Evolutionary conservation across 2,329 filamentous ascomycete species (phyloP).

Genomic region (Stagonosporopsis vannaccii): DNA sequence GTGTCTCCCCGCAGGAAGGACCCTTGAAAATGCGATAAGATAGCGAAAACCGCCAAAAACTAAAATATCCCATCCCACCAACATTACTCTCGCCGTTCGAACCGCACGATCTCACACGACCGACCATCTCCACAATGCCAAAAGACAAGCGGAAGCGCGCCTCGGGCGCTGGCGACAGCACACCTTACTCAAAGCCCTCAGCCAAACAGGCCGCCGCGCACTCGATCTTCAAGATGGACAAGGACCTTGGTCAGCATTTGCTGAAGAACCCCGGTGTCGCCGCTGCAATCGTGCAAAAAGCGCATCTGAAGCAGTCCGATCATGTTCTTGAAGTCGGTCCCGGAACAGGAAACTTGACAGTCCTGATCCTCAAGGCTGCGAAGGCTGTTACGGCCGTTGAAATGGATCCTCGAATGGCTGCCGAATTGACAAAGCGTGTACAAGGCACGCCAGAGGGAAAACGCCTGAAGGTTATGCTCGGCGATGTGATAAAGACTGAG

Average conservation of each 20-base stretch:
- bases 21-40: slow-evolving; percentile 30
- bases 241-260: slow-evolving; percentile 87
- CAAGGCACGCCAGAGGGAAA: slow-evolving; percentile 82
- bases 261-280: slow-evolving; percentile 90
- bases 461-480: slow-evolving; percentile 84
- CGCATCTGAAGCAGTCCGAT: slow-evolving; percentile 86
- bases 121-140: slow-evolving; percentile 51
- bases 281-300: slow-evolving; percentile 83
- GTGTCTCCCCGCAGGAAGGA: slow-evolving; percentile 16
- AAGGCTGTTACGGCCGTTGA: slow-evolving; percentile 87
- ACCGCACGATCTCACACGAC: neutral
- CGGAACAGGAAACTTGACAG: slow-evolving; percentile 87
- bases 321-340: slow-evolving; percentile 90
- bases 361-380: slow-evolving; percentile 85
- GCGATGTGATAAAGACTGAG: slow-evolving; percentile 89
- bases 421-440: slow-evolving; percentile 91
- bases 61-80: slow-evolving; percentile 30
- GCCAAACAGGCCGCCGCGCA: slow-evolving; percentile 65
- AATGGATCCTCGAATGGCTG: slow-evolving; percentile 94
- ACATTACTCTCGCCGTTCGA: slow-evolving; percentile 4
- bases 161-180: slow-evolving; percentile 43
- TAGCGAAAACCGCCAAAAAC: slow-evolving; percentile 8
- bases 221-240: slow-evolving; percentile 98
- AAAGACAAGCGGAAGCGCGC: slow-evolving; percentile 52
- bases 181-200: slow-evolving; percentile 56